Base-by-base conservation (phyloP, 306 rosid species). In the Cicer chorassanicum region DNA sequence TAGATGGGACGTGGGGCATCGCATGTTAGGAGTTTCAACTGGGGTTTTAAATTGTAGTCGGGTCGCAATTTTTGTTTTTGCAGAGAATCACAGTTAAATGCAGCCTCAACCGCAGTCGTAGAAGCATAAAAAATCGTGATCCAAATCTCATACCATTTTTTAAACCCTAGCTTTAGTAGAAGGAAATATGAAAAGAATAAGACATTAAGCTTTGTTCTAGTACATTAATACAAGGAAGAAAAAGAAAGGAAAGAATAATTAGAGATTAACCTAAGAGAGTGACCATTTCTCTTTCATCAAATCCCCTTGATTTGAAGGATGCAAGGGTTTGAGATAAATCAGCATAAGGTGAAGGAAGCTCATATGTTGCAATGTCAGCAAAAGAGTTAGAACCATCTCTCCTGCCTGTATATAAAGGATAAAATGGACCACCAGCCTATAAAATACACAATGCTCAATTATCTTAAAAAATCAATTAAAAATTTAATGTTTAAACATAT, bases 391-490 rank as follows among this genome's bases (percentile, higher is more conserved):
- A 69, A 57, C 82, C 70, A 62, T 80, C 78, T 39, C 83, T 80
- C 61, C 89, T 77, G 2, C 85, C 81, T 1, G 82, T 73, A 70
- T 69, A 14, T 16, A 86, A 78, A 1, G 83, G 83, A 72, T 81
- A 76, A 78, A 71, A 83, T 16, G 84, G 84, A 9, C 84, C 84
- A 36, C 87, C 86, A 7, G 68, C 80, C 86, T 81, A 50, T 51
- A 83, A 65, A 72, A 62, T 38, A 68, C 77, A 73, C 45, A 54
- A 71, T 65, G 24, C n/a, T 19, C 55, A 75, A 7, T 68, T 41
- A 68, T 24, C 42, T 9, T 36, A 3, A 1, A 55, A 2, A 34
- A 29, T 21, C 5, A 1, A 18, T 19, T 40, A 56, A 51, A 60
- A 59, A 24, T 6, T 29, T 21, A 21, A 21, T 21, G 29, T 21